Conservation (phyloP, 768 basidiomycete species). For the Agaricus sinodeliciosus region DNA sequence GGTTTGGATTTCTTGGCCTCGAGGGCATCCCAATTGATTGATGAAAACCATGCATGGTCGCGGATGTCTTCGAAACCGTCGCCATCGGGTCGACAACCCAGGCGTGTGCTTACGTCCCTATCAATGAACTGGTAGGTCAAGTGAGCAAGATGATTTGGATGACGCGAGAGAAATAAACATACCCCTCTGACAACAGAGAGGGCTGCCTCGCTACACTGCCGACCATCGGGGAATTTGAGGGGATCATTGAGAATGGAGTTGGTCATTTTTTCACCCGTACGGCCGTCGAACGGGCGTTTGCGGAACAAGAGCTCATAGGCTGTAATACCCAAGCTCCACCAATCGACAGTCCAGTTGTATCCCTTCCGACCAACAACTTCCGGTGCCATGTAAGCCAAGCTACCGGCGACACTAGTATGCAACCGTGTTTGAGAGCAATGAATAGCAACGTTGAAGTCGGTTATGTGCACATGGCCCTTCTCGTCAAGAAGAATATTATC, state of each 20-base stretch:
- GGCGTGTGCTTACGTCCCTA: conserved; percentile 65
- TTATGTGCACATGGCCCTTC: conserved; percentile 92
- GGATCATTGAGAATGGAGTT: conserved; percentile 79
- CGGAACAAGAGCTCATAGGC: conserved; percentile 86
- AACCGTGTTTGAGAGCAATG: conserved; percentile 88
- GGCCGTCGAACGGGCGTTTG: conserved; percentile 84
- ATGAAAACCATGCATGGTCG: conserved; percentile 77
- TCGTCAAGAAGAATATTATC: conserved; percentile 95
- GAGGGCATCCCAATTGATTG: conserved; percentile 75
- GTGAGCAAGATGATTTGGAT: conserved; percentile 14
- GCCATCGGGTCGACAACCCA: conserved; percentile 71
- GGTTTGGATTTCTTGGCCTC: conserved; percentile 66
- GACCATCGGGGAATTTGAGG: conserved; percentile 70
- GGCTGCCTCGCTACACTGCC: conserved; percentile 59
- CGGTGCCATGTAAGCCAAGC: conserved; percentile 99
- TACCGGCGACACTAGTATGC: conserved; percentile 92
- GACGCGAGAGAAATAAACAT: conserved; percentile 20
- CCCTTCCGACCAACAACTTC: conserved; percentile 91
- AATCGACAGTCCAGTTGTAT: conserved; percentile 90
- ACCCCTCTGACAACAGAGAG: conserved; percentile 64
- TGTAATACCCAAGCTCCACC: conserved; percentile 93
- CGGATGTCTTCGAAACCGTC: conserved; percentile 76
- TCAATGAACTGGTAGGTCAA: conserved; percentile 63
- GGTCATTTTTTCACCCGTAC: conserved; percentile 83
- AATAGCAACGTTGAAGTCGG: conserved; percentile 98